Percentiles rank a stretch among this genome's conserved stretches.
These are phyloP conservation scores for Eucalyptus shirleyi DNA, from an alignment of 345 rosid species.

Conservation along the genomic window DNA sequence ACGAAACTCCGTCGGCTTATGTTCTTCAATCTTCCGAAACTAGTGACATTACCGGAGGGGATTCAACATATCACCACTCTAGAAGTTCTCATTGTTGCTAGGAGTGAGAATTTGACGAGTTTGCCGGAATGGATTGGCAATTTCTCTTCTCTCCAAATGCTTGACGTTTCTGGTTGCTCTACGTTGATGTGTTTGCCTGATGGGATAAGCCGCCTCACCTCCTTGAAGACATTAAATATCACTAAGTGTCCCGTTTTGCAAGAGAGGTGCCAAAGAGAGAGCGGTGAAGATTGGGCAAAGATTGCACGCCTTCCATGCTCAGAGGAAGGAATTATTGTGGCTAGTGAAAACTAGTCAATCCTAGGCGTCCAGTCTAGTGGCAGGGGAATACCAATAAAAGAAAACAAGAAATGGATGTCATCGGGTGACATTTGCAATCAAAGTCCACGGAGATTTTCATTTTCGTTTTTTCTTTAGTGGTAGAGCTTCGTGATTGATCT, in stretches of 20 bases:
- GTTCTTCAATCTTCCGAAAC: background rate
- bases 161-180: accelerated
- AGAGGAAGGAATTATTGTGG: accelerated
- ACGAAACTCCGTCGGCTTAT: too few relatives aligned
- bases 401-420: background rate
- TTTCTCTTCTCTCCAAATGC: accelerated
- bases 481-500: background rate
- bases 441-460: background rate
- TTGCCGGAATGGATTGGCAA: background rate
- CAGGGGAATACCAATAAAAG: background rate
- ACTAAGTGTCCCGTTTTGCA: accelerated
- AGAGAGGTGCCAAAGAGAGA: background rate
- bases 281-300: background rate
- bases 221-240: accelerated
- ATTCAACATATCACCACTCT: background rate
- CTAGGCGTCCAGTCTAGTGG: background rate
- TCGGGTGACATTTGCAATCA: background rate
- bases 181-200: accelerated
- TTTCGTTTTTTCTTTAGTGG: background rate
- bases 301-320: background rate
- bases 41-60: background rate
- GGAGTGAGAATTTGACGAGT: accelerated
- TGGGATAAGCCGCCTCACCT: background rate
- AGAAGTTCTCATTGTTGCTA: accelerated
- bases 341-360: accelerated